A percentile compares a stretch with the other conserved stretches of the same genome.
These are phyloP conservation scores for Populus hybrid DNA, from an alignment of 441 rosid genomes.

Conservation along the genomic window DNA sequence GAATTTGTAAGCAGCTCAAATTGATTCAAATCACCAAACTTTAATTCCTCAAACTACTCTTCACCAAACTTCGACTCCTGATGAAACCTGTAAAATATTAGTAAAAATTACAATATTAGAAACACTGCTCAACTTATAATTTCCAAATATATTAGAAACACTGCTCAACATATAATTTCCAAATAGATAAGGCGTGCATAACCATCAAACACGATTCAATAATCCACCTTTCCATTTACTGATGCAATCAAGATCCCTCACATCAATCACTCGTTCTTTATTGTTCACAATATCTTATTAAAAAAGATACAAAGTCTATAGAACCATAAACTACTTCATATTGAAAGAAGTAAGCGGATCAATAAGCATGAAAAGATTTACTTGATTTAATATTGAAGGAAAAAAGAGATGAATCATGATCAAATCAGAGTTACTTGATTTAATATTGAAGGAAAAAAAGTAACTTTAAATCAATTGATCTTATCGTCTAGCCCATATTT, in stretches of 20 bases:
- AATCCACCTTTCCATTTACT: background rate
- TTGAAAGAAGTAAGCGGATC: background rate
- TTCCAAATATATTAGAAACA: background rate
- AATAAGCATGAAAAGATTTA: background rate
- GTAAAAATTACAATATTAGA: background rate
- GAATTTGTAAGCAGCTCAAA: constrained; percentile 17
- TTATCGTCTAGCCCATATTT: constrained; percentile 15
- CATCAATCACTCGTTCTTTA: background rate
- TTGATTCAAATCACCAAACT: constrained; percentile 20
- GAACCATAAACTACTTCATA: background rate
- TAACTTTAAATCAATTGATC: background rate
- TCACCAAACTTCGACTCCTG: background rate
- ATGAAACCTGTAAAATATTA: constrained; percentile 14
- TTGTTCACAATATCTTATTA: background rate
- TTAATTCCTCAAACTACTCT: constrained; percentile 13
- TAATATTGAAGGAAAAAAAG: background rate
- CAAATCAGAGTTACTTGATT: background rate
- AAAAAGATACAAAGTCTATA: background rate
- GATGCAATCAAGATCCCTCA: background rate
- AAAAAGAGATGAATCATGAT: background rate
- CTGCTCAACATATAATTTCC: background rate
- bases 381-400: background rate
- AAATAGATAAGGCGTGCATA: background rate
- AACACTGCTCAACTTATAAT: background rate
- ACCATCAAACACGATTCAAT: background rate